phyloP scores from a whole-genome alignment of 2,329 filamentous ascomycete genomes.

The Knoxdaviesia capensis region DNA sequence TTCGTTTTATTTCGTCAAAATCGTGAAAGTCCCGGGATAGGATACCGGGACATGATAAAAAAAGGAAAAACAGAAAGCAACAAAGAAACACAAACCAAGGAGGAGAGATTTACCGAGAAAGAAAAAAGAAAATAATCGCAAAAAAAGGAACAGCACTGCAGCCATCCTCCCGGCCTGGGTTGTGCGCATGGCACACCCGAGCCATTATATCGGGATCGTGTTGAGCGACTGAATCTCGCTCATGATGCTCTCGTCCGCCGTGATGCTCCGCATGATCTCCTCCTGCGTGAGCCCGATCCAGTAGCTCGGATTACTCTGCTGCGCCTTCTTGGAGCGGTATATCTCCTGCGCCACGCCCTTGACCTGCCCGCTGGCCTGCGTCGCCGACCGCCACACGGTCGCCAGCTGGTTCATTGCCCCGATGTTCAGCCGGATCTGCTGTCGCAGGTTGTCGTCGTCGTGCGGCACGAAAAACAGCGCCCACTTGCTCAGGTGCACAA shows the following conservation, averaged over 20 bases:
- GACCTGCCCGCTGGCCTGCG: conserved; percentile 50
- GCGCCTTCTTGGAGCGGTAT: conserved; percentile 35
- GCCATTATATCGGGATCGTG: not conserved
- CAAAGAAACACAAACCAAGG: too few relatives aligned
- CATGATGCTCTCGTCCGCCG: conserved; percentile 38
- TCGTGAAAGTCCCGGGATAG: too few relatives aligned
- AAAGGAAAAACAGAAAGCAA: too few relatives aligned
- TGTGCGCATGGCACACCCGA: too few relatives aligned
- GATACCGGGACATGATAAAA: too few relatives aligned
- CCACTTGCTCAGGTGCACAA: conserved; percentile 69
- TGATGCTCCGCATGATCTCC: conserved; percentile 32
- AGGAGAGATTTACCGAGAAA: too few relatives aligned
- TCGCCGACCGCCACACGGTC: conserved; percentile 52
- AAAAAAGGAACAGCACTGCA: too few relatives aligned
- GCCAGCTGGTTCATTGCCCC: conserved; percentile 52
- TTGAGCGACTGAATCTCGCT: conserved; percentile 26
- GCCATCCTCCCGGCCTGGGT: too few relatives aligned
- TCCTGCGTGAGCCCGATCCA: conserved; percentile 34
- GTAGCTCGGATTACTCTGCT: conserved; percentile 29
- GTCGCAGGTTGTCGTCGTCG: conserved; percentile 46
- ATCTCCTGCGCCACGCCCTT: conserved; percentile 64
- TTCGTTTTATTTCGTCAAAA: too few relatives aligned
- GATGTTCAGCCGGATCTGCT: conserved; percentile 61
- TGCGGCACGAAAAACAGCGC: conserved; percentile 38
- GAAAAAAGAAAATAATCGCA: too few relatives aligned